A percentile compares a stretch with the other conserved stretches of the same genome.
These are phyloP conservation scores for Elsinoe necatrix DNA, from an alignment of 2,329 filamentous ascomycete genomes.

Conservation along the genomic window DNA sequence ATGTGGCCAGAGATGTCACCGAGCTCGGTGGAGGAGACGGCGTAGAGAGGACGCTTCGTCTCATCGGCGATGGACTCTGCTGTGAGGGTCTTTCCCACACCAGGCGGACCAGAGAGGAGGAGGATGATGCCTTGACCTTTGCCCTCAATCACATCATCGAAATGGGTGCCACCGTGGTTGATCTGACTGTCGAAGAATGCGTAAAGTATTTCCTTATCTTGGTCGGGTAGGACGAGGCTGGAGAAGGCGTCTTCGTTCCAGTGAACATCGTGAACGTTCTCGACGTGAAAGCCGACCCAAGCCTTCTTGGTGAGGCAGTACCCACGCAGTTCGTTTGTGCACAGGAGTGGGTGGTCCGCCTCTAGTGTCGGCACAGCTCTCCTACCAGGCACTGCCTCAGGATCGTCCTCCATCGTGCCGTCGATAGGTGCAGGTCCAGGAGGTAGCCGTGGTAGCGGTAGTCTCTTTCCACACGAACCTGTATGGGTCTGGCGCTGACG, in stretches of 20 bases:
- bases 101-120: slow-evolving; percentile 31
- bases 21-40: neutral
- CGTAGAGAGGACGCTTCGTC: slow-evolving; percentile 13
- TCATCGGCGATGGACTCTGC: slow-evolving; percentile 17
- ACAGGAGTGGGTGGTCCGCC: neutral
- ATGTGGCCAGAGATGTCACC: slow-evolving; percentile 5
- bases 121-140: slow-evolving; percentile 34
- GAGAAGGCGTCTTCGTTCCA: neutral
- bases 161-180: neutral
- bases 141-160: slow-evolving; percentile 17
- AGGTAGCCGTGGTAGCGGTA: neutral
- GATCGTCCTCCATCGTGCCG: neutral
- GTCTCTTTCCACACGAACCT: neutral
- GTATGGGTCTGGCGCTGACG: neutral
- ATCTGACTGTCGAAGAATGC: neutral
- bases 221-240: neutral
- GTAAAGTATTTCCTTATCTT: neutral
- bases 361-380: neutral
- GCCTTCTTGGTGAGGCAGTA: neutral
- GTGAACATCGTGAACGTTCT: neutral
- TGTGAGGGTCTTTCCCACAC: slow-evolving; percentile 34
- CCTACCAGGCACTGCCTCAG: neutral
- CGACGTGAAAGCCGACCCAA: neutral
- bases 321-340: neutral
- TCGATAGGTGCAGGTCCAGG: neutral